Conservation (phyloP, 2,329 filamentous ascomycete species). For the Madurella mycetomatis region DNA sequence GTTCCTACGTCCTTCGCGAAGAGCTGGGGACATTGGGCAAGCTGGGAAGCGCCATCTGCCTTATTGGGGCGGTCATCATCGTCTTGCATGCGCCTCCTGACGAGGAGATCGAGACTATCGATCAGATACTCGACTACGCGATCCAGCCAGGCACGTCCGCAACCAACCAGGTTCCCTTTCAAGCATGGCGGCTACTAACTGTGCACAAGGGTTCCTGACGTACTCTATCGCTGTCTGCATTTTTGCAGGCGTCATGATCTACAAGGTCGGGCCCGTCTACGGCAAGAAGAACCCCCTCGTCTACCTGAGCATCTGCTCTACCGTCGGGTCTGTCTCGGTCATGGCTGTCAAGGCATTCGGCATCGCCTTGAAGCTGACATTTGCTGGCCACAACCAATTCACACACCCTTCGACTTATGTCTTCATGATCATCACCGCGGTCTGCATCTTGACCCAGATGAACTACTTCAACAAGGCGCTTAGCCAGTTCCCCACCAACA, state of each 20-base stretch:
- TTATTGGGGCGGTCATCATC: slow-evolving; percentile 95
- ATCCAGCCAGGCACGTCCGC: slow-evolving; percentile 74
- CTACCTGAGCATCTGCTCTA: slow-evolving; percentile 96
- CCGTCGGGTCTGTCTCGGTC: slow-evolving; percentile 93
- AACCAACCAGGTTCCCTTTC: neutral
- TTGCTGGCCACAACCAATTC: slow-evolving; percentile 93
- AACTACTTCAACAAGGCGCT: slow-evolving; percentile 99
- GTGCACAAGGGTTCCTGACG: slow-evolving; percentile 69
- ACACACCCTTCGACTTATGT: slow-evolving; percentile 93
- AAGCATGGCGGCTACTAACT: neutral
- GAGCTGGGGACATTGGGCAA: slow-evolving; percentile 86
- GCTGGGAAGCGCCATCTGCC: slow-evolving; percentile 90
- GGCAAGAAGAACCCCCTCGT: slow-evolving; percentile 95
- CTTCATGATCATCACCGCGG: slow-evolving; percentile 85
- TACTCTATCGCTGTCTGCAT: slow-evolving; percentile 76
- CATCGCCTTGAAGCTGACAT: slow-evolving; percentile 92
- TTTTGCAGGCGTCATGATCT: slow-evolving; percentile 93
- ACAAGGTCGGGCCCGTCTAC: slow-evolving; percentile 81
- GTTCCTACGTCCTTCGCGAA: slow-evolving; percentile 91
- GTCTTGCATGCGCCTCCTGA: slow-evolving; percentile 95
- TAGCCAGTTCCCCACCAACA: slow-evolving; percentile 93
- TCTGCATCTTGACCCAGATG: slow-evolving; percentile 98
- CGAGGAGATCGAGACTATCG: slow-evolving; percentile 83
- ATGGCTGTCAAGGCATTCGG: slow-evolving; percentile 99
- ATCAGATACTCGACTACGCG: slow-evolving; percentile 86